These are phyloP conservation scores for Pelagophyceae sp. DNA, from an alignment of 352 stramenopile species.

Conservation along the genomic window DNA sequence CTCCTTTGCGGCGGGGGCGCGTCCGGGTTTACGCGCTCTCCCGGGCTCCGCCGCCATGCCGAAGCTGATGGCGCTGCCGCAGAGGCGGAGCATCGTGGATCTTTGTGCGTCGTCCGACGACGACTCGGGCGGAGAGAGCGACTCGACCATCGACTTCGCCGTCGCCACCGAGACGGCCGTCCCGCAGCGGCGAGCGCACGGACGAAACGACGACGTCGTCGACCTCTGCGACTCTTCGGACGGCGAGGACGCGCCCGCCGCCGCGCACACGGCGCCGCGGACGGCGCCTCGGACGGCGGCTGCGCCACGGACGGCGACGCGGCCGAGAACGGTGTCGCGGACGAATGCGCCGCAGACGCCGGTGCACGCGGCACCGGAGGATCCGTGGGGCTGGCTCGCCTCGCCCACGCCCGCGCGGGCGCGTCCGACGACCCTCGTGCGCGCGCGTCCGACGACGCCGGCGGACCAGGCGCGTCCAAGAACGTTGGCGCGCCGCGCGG, in stretches of 20 bases:
- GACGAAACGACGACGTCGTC: slow-evolving; percentile 2
- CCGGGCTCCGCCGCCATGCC: too few relatives aligned
- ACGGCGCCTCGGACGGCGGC: background rate
- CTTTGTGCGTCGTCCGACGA: background rate
- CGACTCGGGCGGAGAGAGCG: too few relatives aligned
- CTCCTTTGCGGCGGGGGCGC: too few relatives aligned
- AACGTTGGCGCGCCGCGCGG: too few relatives aligned
- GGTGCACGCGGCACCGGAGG: too few relatives aligned
- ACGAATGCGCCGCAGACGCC: background rate
- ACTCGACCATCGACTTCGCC: background rate
- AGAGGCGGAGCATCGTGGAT: background rate
- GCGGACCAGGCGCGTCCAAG: too few relatives aligned
- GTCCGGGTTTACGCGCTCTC: too few relatives aligned
- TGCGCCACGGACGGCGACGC: background rate
- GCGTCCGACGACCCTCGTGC: background rate
- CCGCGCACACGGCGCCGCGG: background rate
- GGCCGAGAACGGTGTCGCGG: background rate
- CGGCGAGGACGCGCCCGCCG: too few relatives aligned
- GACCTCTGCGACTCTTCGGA: background rate
- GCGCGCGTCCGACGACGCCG: too few relatives aligned
- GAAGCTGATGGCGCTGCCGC: background rate
- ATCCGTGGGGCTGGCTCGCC: background rate
- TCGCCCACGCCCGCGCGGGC: background rate
- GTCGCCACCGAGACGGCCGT: background rate
- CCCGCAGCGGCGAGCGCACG: background rate